Evolutionary conservation across 495 filamentous ascomycete genomes (phyloP).

Genomic region (Penicillium crystallinum): DNA sequence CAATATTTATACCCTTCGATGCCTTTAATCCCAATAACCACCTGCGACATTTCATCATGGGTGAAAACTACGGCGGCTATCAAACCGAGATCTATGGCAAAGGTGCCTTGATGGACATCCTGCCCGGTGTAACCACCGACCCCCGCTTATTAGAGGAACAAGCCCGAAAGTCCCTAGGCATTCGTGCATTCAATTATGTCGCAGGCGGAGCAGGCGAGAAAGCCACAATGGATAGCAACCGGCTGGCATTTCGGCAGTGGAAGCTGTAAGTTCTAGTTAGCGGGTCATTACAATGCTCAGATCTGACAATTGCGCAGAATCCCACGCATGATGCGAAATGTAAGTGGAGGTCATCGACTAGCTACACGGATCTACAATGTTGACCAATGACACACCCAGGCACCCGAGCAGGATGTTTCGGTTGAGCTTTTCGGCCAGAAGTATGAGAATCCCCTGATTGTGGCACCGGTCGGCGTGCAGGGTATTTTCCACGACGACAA

Average conservation of each 20-base stretch:
- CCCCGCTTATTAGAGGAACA: slow-evolving; percentile 55
- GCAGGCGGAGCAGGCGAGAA: slow-evolving; percentile 61
- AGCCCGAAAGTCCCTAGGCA: slow-evolving; percentile 44
- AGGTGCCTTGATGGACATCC: slow-evolving; percentile 42
- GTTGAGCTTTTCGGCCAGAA: slow-evolving; percentile 54
- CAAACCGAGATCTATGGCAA: slow-evolving; percentile 47
- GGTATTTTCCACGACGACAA: slow-evolving; percentile 51
- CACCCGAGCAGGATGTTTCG: slow-evolving; percentile 45
- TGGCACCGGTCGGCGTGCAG: slow-evolving; percentile 59
- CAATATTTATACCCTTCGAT: not conserved
- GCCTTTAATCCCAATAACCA: not conserved
- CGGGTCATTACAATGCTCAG: not conserved
- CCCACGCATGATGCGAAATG: slow-evolving; percentile 39
- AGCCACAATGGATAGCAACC: slow-evolving; percentile 61
- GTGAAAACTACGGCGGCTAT: slow-evolving; percentile 40
- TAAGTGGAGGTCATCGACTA: slow-evolving; percentile 12
- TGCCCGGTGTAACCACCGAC: slow-evolving; percentile 54
- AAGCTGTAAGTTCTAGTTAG: slow-evolving; percentile 38
- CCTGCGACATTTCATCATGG: slow-evolving; percentile 19
- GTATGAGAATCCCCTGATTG: slow-evolving; percentile 46
- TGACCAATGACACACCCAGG: slow-evolving; percentile 16
- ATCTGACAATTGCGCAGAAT: slow-evolving; percentile 17
- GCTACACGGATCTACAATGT: not conserved
- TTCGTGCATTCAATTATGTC: slow-evolving; percentile 54
- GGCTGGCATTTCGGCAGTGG: slow-evolving; percentile 61